These are phyloP conservation scores for Torulaspora maleeae DNA, from an alignment of 805 yeast species.

Conservation along the genomic window DNA sequence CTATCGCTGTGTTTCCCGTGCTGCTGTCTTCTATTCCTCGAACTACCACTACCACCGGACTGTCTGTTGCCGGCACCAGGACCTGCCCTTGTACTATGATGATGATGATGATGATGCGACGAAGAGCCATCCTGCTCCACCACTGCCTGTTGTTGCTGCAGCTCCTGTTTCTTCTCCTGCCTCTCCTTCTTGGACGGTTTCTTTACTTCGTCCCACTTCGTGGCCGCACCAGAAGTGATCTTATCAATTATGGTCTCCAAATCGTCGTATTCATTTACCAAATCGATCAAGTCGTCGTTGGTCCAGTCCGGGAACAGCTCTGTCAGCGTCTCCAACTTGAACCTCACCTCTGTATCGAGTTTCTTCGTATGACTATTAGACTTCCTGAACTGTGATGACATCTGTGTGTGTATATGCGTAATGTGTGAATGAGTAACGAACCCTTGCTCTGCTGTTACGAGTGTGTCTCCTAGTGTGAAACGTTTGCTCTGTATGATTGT, in stretches of 20 bases:
- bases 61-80: conserved; percentile 9
- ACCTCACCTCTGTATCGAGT: conserved; percentile 33
- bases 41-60: conserved; percentile 9
- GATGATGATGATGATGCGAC: conserved; percentile 10
- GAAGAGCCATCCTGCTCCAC: conserved; percentile 8
- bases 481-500: neutral
- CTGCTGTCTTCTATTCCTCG: conserved; percentile 13
- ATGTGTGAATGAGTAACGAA: conserved; percentile 3
- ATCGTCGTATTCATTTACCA: conserved; percentile 72
- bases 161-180: conserved; percentile 33
- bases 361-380: conserved; percentile 26
- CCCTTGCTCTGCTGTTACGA: neutral
- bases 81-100: conserved; percentile 13
- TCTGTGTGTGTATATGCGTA: conserved; percentile 13
- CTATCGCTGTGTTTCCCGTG: conserved; percentile 19
- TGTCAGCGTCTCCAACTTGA: conserved; percentile 51
- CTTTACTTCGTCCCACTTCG: conserved; percentile 92
- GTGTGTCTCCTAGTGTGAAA: neutral
- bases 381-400: conserved; percentile 28
- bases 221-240: conserved; percentile 84
- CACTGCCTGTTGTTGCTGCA: conserved; percentile 20
- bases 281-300: conserved; percentile 69
- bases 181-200: conserved; percentile 56
- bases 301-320: conserved; percentile 97
- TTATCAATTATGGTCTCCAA: conserved; percentile 77